Evolutionary conservation across 2,329 filamentous ascomycete species (phyloP), one percentile per base, ranked within the genome.

Genomic region (Apiospora rasikravindrae): DNA sequence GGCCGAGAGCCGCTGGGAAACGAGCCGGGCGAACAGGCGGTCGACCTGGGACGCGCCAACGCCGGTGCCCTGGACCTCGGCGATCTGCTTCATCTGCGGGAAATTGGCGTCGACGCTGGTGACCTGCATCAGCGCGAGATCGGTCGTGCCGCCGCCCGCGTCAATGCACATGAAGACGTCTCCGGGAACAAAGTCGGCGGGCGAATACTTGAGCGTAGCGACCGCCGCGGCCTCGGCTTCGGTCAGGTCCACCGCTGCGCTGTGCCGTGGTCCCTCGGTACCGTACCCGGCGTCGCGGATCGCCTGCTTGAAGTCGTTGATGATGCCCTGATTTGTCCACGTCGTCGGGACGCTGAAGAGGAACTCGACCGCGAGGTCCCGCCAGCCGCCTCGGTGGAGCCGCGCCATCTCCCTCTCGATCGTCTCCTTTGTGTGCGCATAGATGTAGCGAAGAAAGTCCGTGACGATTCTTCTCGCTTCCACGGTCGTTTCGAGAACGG

Each of bases 301-400:
- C 45, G 87, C 83, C 1, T 76, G 75, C 72, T 86, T 86, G 79
- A 88, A 89, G 7, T 78, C 79, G 77, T 89, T 88, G 69, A 89
- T 85, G 3, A 86, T 84, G 13, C 82, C 82, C 72, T 86, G 81
- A 2, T 80, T 85, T 10, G 81, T 83, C 88, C 88, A 90, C 0
- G 88, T 89, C 1, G 88, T 90, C 0, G 88, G 88, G 0, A 89
- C 87, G 64, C 86, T 87, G 78, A 89, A 90, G 11, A 89, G 79
- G 75, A 89, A 90, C 51, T 86, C 83, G 1, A 90, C 84, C 0
- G 79, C 79, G 71, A 87, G 82, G 51, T 77, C 78, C 19, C 75
- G 76, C 86, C 86, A 88, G 22, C 84, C 83, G 3, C 76, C 69
- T 1, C 81, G 79, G 1, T 78, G 76, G 29, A 81, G 78, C 0